Base-by-base conservation (phyloP, 805 yeast species). In the Isabelozyma rhagii region DNA sequence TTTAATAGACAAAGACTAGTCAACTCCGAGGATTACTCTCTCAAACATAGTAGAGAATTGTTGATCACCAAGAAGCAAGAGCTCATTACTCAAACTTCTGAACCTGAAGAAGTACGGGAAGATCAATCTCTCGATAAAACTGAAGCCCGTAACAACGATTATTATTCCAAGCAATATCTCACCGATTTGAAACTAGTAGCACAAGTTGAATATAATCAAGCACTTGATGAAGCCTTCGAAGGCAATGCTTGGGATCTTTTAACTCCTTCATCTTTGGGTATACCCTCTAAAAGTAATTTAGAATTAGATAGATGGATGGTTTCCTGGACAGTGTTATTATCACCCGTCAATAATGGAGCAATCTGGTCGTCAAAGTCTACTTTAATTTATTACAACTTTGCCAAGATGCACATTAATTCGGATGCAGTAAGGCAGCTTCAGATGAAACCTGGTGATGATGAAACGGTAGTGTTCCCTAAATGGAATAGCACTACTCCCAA, bases 281-380 rank as follows among this genome's bases (percentile, higher is more conserved):
- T 85, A 8, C 89, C 89, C 0, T 84, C 87, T 60, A 80, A 79
- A 55, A 77, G 84, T 6, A 85, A 85, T 59, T 64, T 85, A 49
- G 88, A 84, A 50, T 65, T 85, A 38, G 91, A 85, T 58, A 83
- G 79, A 63, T 85, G 91, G 91, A 85, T 85, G 89, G 88, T 85
- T 4, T 84, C 85, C 17, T 85, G 91, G 91, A 83, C 91, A 0
- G 87, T 85, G 9, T 63, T 84, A 40, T 66, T 85, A 17, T 80
- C 87, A 3, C 87, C 88, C 1, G 75, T 81, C 44, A 75, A 75
- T 45, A 80, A 83, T 39, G 77, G 77, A 1, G 66, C 75, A 0
- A 76, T 74, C 9, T 85, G 91, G 91, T 80, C 87, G 8, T 78
- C 87, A 0, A 85, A 85, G 57, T 82, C 87, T 1, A 84, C 89